Percentiles rank a stretch among this genome's conserved stretches.
Evolutionary conservation across 192 early-diverging fungal genomes (phyloP).

Genomic region (Kappamyces sp.): DNA sequence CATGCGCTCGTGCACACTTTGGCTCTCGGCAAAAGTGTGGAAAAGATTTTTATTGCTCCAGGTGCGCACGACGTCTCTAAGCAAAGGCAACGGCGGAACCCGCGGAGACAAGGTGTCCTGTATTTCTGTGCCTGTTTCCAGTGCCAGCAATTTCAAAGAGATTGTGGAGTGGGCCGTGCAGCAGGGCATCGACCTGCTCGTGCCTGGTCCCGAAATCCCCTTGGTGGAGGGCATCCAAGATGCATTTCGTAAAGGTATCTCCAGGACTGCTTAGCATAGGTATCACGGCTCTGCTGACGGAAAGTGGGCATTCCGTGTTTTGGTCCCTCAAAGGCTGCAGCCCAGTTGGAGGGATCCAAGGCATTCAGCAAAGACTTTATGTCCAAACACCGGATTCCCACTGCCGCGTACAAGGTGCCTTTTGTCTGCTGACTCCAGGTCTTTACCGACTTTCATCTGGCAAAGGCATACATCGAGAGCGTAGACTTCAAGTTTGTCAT

Average conservation of each 20-base stretch:
- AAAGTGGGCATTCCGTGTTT: slow-evolving; percentile 84
- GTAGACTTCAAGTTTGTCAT: slow-evolving; percentile 67
- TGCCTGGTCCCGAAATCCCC: slow-evolving; percentile 95
- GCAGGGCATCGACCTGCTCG: slow-evolving; percentile 65
- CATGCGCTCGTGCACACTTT: slow-evolving; percentile 93
- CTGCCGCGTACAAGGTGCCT: slow-evolving; percentile 74
- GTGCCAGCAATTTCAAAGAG: slow-evolving; percentile 34
- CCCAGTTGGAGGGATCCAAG: slow-evolving; percentile 95
- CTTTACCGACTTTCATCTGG: slow-evolving; percentile 74
- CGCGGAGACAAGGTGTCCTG: slow-evolving; percentile 37
- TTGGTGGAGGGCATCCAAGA: slow-evolving; percentile 85
- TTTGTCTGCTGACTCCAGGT: slow-evolving; percentile 28
- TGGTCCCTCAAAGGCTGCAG: slow-evolving; percentile 83
- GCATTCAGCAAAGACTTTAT: slow-evolving; percentile 99
- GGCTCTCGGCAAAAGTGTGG: slow-evolving; percentile 67
- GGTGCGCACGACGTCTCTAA: slow-evolving; percentile 42
- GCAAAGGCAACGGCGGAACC: slow-evolving; percentile 92
- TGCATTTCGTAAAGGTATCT: slow-evolving; percentile 69
- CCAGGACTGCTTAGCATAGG: slow-evolving; percentile 10
- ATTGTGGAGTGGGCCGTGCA: slow-evolving; percentile 67
- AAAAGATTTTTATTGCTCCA: slow-evolving; percentile 85
- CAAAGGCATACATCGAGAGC: slow-evolving; percentile 57
- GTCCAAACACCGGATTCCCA: slow-evolving; percentile 92
- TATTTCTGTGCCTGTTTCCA: not conserved
- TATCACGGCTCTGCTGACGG: not conserved